Conservation (phyloP, 2,329 filamentous ascomycete genomes). For the Xylariaceae sp. region DNA sequence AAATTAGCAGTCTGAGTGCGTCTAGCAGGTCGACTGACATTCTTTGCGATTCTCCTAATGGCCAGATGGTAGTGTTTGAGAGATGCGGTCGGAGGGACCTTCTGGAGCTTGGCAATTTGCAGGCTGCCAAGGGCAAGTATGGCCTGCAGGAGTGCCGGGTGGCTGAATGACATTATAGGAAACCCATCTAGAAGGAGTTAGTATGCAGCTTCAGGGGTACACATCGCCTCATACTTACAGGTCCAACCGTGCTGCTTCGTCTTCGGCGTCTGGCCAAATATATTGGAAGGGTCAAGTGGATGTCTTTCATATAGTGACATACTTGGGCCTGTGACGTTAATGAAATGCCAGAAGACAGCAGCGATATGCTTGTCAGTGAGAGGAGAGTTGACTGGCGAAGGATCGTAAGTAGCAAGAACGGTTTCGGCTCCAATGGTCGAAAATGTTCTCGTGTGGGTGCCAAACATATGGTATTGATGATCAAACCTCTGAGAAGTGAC, state of each 20-base stretch:
- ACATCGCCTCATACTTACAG: slow-evolving; percentile 20
- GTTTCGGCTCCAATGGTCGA: slow-evolving; percentile 44
- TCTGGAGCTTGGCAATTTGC: slow-evolving; percentile 79
- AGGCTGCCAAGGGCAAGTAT: slow-evolving; percentile 83
- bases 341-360: slow-evolving; percentile 84
- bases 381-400: slow-evolving; percentile 62
- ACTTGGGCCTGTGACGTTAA: slow-evolving; percentile 79
- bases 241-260: slow-evolving; percentile 63
- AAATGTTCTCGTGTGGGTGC: slow-evolving; percentile 46
- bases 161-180: slow-evolving; percentile 73
- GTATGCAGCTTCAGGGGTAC: slow-evolving; percentile 3
- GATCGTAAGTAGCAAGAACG: slow-evolving; percentile 60
- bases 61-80: slow-evolving; percentile 90
- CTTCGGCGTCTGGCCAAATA: slow-evolving; percentile 57
- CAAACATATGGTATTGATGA: slow-evolving; percentile 38
- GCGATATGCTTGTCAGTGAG: slow-evolving; percentile 75
- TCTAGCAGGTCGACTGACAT: slow-evolving; percentile 63
- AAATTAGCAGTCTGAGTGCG: slow-evolving; percentile 74
- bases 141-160: slow-evolving; percentile 84
- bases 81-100: slow-evolving; percentile 68
- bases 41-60: slow-evolving; percentile 69
- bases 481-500: slow-evolving; percentile 36
- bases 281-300: slow-evolving; percentile 63
- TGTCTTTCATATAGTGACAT: slow-evolving; percentile 85
- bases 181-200: slow-evolving; percentile 59